Percentiles rank a stretch among this genome's conserved stretches.
These are phyloP conservation scores for Echria macrotheca DNA, from an alignment of 495 filamentous ascomycete genomes.

Conservation along the genomic window DNA sequence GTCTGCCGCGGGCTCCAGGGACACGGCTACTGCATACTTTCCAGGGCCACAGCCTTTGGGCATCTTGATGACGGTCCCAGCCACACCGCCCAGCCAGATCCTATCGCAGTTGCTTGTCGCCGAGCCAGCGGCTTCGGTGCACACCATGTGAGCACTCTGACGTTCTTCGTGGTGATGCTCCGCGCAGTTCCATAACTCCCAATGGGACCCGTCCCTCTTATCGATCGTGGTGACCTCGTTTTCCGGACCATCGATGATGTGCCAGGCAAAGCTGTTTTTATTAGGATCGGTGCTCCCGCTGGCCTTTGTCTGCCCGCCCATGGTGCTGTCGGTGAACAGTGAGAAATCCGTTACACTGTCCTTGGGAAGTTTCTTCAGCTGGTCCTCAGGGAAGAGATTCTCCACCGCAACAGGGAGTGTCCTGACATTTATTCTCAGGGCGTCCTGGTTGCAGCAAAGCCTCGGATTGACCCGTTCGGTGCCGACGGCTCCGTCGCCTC, in stretches of 20 bases:
- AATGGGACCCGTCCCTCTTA: slow-evolving; percentile 31
- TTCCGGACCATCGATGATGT: slow-evolving; percentile 26
- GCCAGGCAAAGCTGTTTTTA: slow-evolving; percentile 19
- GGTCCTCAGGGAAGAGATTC: slow-evolving; percentile 21
- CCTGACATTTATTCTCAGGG: slow-evolving; percentile 2
- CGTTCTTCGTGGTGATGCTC: slow-evolving; percentile 4
- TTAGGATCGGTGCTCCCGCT: slow-evolving; percentile 19
- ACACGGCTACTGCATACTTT: slow-evolving; percentile 35
- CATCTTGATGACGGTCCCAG: slow-evolving; percentile 34
- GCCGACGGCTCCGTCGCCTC: not conserved
- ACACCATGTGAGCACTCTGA: slow-evolving; percentile 25
- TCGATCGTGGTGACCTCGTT: slow-evolving; percentile 23
- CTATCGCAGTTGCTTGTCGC: slow-evolving; percentile 27
- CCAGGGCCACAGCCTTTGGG: slow-evolving; percentile 31
- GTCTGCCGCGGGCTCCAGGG: slow-evolving; percentile 13
- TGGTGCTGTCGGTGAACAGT: slow-evolving; percentile 24
- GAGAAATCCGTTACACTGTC: slow-evolving; percentile 21
- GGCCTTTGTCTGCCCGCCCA: slow-evolving; percentile 9
- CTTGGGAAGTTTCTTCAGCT: slow-evolving; percentile 16
- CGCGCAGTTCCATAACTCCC: slow-evolving; percentile 21
- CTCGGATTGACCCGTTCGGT: not conserved
- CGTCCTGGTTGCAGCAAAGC: not conserved
- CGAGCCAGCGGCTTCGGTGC: slow-evolving; percentile 19
- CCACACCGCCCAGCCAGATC: slow-evolving; percentile 26
- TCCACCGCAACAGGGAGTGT: slow-evolving; percentile 29